phyloP scores from a whole-genome alignment of 2,329 filamentous ascomycete genomes.

The Pyrenophora graminea region DNA sequence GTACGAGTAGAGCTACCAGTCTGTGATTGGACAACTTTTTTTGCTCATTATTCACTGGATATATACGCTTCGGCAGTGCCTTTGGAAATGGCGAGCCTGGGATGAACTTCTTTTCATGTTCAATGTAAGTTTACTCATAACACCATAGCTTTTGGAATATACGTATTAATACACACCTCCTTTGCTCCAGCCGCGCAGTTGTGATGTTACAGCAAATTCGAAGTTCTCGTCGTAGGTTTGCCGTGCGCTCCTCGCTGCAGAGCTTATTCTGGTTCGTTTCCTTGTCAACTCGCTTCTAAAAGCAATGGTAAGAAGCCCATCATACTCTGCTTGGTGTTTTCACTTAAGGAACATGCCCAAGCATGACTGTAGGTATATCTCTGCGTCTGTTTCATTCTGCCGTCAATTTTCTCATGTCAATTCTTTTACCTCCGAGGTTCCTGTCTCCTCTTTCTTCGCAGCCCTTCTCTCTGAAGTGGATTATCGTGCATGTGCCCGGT shows the following conservation, averaged over 20 bases:
- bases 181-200: conserved; percentile 6
- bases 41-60: not conserved
- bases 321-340: too few species aligned
- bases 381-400: too few species aligned
- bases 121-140: conserved; percentile 27
- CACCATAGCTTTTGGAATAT: conserved; percentile 22
- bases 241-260: not conserved
- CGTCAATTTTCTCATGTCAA: too few species aligned
- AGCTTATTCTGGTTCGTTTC: not conserved
- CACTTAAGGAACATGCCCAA: too few species aligned
- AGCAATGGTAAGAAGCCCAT: too few species aligned
- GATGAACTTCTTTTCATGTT: conserved; percentile 4
- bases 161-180: conserved; percentile 20
- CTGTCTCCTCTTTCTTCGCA: too few species aligned
- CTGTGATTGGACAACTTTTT: not conserved
- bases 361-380: too few species aligned
- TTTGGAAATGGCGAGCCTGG: not conserved
- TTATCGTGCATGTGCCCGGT: too few species aligned
- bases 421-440: too few species aligned
- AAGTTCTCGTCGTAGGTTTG: not conserved
- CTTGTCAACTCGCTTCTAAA: not conserved
- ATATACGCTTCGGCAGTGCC: not conserved
- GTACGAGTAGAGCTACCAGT: conserved; percentile 2
- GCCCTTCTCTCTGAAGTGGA: too few species aligned
- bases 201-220: conserved; percentile 6